Evolutionary conservation across 345 rosid genomes (phyloP), one percentile per base, ranked within the genome.

Genomic region (Iberis pinnata): DNA sequence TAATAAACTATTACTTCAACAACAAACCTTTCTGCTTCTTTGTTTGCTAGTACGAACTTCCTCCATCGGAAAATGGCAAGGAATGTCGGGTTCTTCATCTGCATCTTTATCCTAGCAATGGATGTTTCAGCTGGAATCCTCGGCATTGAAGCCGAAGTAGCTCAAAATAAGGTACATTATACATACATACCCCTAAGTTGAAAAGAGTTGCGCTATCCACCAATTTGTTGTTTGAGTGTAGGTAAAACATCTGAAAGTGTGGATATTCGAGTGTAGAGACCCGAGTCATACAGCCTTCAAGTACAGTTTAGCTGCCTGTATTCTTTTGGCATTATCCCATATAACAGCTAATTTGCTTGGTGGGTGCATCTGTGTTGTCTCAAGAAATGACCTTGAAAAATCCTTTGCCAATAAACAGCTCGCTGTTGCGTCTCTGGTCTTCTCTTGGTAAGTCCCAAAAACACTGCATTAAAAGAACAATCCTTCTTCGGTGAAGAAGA

Each of bases 241-340:
- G 95, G 89, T 66, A 68, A 82, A 74, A 65, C 94, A 87, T 61
- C 60, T 78, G 68, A 84, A 69, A 73, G 33, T 74, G 70, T 79
- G 74, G 94, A 73, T 86, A 27, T 79, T 84, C 25, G 92, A 80
- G 66, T 90, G 96, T 22, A 75, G 87, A 75, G 81, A 86, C 26
- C 94, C 96, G 12, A 90, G 95, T 61, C 18, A 56, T 16, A 44
- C 77, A 37, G 98, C 98, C 16, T 86, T 73, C 83, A 70, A 74
- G 65, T 80, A 82, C 1, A 95, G 90, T 5, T 18, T 89, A 65
- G 84, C 95, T 3, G 94, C 95, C 3, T 74, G 81, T 14, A 32
- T 84, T 3, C 75, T 89, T 14, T 55, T 89, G 33, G 74, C 27
- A 9, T 58, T 83, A 12, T 83, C 97, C 27, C 97, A 89, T 45